A percentile compares a stretch with the other conserved stretches of the same genome.
Evolutionary conservation across 805 yeast genomes (phyloP).

Genomic region (Metschnikowia picachoensis): DNA sequence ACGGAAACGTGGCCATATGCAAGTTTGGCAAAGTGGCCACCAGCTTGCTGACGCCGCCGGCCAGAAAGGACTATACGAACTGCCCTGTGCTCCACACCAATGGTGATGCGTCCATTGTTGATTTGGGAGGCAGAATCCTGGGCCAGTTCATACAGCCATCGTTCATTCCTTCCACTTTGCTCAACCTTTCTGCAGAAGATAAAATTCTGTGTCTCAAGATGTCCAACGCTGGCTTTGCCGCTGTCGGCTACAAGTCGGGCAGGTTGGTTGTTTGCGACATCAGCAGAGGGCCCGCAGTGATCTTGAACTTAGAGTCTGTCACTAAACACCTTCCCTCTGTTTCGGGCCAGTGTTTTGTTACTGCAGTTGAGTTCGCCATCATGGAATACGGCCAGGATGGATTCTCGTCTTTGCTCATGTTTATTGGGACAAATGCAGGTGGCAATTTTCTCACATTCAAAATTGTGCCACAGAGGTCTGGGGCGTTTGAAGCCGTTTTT

Average conservation of each 20-base stretch:
- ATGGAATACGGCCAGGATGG: constrained; percentile 64
- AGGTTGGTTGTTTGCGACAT: constrained; percentile 65
- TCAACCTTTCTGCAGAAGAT: constrained; percentile 23
- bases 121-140: constrained; percentile 54
- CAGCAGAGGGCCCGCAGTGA: constrained; percentile 70
- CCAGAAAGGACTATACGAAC: constrained; percentile 23
- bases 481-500: constrained; percentile 58
- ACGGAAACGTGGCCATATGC: constrained; percentile 74
- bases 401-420: constrained; percentile 66
- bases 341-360: constrained; percentile 37
- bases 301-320: constrained; percentile 39
- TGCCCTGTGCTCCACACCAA: constrained; percentile 32
- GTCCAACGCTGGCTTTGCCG: constrained; percentile 80
- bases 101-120: constrained; percentile 38
- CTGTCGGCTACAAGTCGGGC: constrained; percentile 76
- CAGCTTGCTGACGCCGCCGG: constrained; percentile 19
- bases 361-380: constrained; percentile 69
- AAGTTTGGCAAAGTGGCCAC: constrained; percentile 48
- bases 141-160: constrained; percentile 28
- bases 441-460: constrained; percentile 60
- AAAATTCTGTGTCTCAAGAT: constrained; percentile 58
- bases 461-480: constrained; percentile 54
- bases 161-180: constrained; percentile 32
- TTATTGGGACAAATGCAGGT: constrained; percentile 77
- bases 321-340: constrained; percentile 30